Evolutionary conservation across 2,329 filamentous ascomycete genomes (phyloP).

Genomic region (Fusarium domesticum): DNA sequence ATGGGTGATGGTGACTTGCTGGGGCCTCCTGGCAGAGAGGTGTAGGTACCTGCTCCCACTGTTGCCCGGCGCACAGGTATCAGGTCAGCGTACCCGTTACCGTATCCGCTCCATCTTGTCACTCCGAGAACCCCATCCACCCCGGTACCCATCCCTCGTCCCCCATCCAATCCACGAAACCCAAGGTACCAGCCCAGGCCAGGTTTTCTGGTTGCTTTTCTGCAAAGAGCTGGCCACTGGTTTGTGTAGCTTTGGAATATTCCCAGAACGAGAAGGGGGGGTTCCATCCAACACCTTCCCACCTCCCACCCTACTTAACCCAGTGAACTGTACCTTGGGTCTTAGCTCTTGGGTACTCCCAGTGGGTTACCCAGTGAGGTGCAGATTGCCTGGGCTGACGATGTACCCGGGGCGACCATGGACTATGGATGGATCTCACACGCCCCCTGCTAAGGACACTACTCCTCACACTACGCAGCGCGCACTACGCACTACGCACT

Average conservation of each 20-base stretch:
- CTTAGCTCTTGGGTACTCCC: no score
- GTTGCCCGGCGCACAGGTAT: slow-evolving; percentile 20
- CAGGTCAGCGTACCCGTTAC: slow-evolving; percentile 11
- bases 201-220: background rate
- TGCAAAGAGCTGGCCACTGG: background rate
- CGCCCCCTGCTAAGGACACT: no score
- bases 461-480: no score
- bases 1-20: no score
- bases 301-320: no score
- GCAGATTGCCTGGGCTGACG: background rate
- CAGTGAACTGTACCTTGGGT: no score
- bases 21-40: slow-evolving; percentile 15
- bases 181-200: background rate
- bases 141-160: background rate
- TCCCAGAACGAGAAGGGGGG: background rate
- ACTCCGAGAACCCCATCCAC: background rate
- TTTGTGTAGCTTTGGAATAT: background rate
- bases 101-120: slow-evolving; percentile 14
- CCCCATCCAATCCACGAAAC: background rate
- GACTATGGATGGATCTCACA: background rate
- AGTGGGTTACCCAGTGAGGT: background rate
- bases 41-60: slow-evolving; percentile 19
- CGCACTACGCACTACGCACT: no score
- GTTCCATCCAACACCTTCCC: background rate
- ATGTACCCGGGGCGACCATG: no score